Base-by-base conservation (phyloP, 2,329 filamentous ascomycete species). In the Aspergillus neotritici region DNA sequence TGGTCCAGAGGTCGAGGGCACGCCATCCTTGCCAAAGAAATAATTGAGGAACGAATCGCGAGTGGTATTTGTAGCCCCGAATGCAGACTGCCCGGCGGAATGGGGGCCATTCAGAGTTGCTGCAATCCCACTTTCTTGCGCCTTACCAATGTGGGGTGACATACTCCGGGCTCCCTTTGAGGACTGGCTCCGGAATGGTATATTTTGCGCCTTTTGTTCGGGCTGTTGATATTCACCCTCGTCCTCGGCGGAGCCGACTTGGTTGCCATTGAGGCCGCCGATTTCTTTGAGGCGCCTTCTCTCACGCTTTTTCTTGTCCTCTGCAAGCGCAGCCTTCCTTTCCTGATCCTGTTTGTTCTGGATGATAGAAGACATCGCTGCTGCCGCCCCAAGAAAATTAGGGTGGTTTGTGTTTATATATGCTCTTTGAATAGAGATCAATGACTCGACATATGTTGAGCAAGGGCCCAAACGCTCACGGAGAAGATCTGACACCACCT, bases 401-500 rank as follows among this genome's bases (percentile, higher is more conserved):
- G 93, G 93, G 64, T 98, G 93, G 62, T 98, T 98, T 33, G 93
- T 98, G 73, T 98, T 98, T 71, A 98, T 97, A 69, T 98, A 98
- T 14, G 93, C 93, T 54, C 93, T 81, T 69, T 98, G 93, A 48
- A 98, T 98, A 17, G 93, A 86, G 53, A 98, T 98, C 49, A 98
- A 76, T 32, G 91, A 97, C 67, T 96, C 93, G 34, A 98, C 93
- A 55, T 98, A 98, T 40, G 71, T 78, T 2, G 91, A 94, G 44
- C 86, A 83, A 9, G 93, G 93, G 2, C 93, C 93, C 5, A 98
- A 76, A 47, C 91, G 81, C 70, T 98, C 93, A 42, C 93, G 83
- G 40, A 98, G 76, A 34, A 98, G 80, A 64, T 98, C 93, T 5
- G 93, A 97, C 2, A 98, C 93, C 13, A 96, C 91, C 68, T 98